Conservation (phyloP, 2,329 filamentous ascomycete genomes). For the Trichoderma guizhouense region DNA sequence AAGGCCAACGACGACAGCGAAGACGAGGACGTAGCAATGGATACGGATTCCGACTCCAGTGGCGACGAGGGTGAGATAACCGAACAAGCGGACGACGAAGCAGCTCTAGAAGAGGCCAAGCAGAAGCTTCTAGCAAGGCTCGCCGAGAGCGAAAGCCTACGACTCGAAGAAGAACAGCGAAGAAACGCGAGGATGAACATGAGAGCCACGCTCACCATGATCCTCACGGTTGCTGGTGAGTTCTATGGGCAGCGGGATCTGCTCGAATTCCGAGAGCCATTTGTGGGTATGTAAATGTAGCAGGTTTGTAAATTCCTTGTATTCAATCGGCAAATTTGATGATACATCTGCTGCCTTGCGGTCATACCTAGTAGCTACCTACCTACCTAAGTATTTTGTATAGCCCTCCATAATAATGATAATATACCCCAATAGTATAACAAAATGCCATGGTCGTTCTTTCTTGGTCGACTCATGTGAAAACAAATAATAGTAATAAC, state of each 20-base stretch:
- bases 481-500: not conserved
- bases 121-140: slow-evolving; percentile 47
- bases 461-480: not conserved
- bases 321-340: not conserved
- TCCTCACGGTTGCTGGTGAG: slow-evolving; percentile 82
- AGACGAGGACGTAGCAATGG: slow-evolving; percentile 39
- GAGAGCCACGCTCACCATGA: slow-evolving; percentile 83
- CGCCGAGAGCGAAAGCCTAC: slow-evolving; percentile 28
- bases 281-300: slow-evolving; percentile 41
- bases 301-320: slow-evolving; percentile 4
- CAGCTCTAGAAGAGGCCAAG: slow-evolving; percentile 47
- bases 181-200: slow-evolving; percentile 46
- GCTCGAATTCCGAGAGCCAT: slow-evolving; percentile 68
- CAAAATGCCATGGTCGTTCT: not conserved
- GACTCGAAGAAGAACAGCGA: slow-evolving; percentile 27
- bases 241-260: slow-evolving; percentile 87
- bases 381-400: not conserved
- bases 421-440: not conserved
- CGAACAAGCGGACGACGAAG: slow-evolving; percentile 31
- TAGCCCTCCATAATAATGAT: not conserved
- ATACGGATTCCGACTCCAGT: slow-evolving; percentile 36
- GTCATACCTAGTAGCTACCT: slow-evolving; percentile 3
- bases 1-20: slow-evolving; percentile 20
- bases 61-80: slow-evolving; percentile 37
- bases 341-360: not conserved